Evolutionary conservation across 2,329 filamentous ascomycete species (phyloP), one percentile per base, ranked within the genome.

Genomic region (Colletotrichum sansevieriae): DNA sequence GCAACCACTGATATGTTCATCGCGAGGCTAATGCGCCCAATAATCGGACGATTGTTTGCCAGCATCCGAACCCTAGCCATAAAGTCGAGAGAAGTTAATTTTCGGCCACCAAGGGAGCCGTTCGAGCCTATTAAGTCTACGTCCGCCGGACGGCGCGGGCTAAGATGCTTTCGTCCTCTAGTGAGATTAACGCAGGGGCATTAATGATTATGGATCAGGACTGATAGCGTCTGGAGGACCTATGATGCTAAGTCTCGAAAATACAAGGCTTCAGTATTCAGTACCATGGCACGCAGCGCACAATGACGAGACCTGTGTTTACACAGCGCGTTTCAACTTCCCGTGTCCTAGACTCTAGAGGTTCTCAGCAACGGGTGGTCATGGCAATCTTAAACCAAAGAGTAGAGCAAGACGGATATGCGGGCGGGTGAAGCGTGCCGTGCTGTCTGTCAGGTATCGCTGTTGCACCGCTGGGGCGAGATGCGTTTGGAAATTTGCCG

Each of bases 171-270:
- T 41, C 56, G 66, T 65, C 35, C 49, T 66, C 55, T 56, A 56
- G 61, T 49, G 62, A 65, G 62, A 68, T 68, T 65, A 25, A 43
- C 66, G 49, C 66, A 68, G 47, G 62, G 66, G 49, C 66, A 60
- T 43, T 55, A 55, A 12, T 25, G 65, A 65, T 68, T 55, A 56
- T 60, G 62, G 55, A 65, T 56, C 62, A 65, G 43, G 49, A 56
- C 13, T 46, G 33, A 35, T 35, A 15, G 43, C 22, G 47, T 49
- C 49, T 37, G 25, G 44, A 68, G 11, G 35, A 25, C 33, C 33
- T 12, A 20, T 52, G 22, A 29, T 65, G 65, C 33, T 25, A 47
- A 35, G 35, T 37, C 22, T 20, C 29, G 44, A 33, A 11, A 37
- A 41, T 47, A 15, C 39, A 39, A 39, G 22, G 33, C n/a, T 52